Evolutionary conservation across 2,329 filamentous ascomycete species (phyloP), one percentile per base, ranked within the genome.

Genomic region (Pseudogymnoascus sp.): DNA sequence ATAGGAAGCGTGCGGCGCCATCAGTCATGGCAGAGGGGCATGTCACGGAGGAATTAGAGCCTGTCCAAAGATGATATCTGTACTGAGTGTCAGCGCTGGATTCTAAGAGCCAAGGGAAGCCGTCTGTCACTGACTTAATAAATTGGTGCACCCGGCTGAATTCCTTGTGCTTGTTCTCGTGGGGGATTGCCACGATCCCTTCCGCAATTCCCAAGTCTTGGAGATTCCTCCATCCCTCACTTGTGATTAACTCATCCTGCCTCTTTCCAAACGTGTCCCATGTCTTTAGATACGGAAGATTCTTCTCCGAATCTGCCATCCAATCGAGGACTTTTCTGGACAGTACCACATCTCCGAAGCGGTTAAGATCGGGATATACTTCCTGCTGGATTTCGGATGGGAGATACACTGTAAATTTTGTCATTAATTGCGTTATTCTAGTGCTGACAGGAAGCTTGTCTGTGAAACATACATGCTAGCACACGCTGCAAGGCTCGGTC

Each of bases 21-120:
- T 88, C 84, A 20, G 82, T 80, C 86, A 89, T 89, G 25, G 82
- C 83, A 18, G 82, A 82, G 0, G 86, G 86, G 65, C 86, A 89
- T 33, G 38, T 57, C 7, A 62, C 61, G 16, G 28, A 35, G 6
- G 58, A n/a, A 25, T 35, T 36, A 2, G 22, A 33, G 18, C 14
- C 38, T 5, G 6, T 28, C 61, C 61, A 62, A 36, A 62, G 41
- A 11, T 61, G 35, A n/a, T 25, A 59, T 66, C 58, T 66, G 28
- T 18, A 37, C 12, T 16, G 18, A 47, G 59, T 43, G 39, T n/a
- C 28, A 57, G 22, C 6, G 75, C n/a, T 33, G 60, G 14, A 39
- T 18, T n/a, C 16, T 18, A 6, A 11, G 12, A 14, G 38, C 38
- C 43, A 20, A 38, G 14, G 22, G 25, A 54, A 30, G 8, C 6